Conservation (phyloP, 2,329 filamentous ascomycete species). For the Dactylellina parvicollis region DNA sequence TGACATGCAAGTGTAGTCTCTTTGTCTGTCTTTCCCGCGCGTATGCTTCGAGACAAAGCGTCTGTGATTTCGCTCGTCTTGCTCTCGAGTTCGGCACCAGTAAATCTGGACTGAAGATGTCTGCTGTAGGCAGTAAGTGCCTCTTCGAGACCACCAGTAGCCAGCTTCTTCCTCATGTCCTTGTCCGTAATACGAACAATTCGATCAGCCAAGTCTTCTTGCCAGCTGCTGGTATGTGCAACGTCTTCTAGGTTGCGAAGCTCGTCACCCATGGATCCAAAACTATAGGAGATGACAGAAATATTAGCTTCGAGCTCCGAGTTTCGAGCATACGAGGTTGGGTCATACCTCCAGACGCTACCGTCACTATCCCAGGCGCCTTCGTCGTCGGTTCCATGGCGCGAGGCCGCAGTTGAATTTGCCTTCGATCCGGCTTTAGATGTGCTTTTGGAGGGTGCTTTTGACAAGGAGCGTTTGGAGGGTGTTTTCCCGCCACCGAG, state of each 20-base stretch:
- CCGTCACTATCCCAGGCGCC: slow-evolving; percentile 68
- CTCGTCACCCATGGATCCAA: slow-evolving; percentile 75
- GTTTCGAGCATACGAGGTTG: slow-evolving; percentile 61
- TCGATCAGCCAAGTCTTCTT: slow-evolving; percentile 71
- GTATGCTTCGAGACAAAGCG: slow-evolving; percentile 76
- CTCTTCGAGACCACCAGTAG: slow-evolving; percentile 74
- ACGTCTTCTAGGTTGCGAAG: slow-evolving; percentile 67
- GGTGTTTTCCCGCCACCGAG: slow-evolving; percentile 77
- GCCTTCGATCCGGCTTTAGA: slow-evolving; percentile 70
- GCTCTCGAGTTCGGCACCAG: slow-evolving; percentile 70
- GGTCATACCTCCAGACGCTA: slow-evolving; percentile 67
- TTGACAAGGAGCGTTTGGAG: slow-evolving; percentile 66
- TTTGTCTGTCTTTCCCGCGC: slow-evolving; percentile 72
- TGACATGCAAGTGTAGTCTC: slow-evolving; percentile 77
- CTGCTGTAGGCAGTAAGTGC: slow-evolving; percentile 71
- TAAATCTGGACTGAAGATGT: slow-evolving; percentile 74
- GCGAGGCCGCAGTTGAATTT: slow-evolving; percentile 70
- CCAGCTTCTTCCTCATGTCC: slow-evolving; percentile 75
- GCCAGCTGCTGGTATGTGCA: slow-evolving; percentile 66
- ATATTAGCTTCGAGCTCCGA: slow-evolving; percentile 63
- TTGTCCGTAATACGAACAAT: slow-evolving; percentile 75
- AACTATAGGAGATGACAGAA: slow-evolving; percentile 63
- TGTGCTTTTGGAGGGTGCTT: slow-evolving; percentile 70
- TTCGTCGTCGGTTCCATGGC: slow-evolving; percentile 73
- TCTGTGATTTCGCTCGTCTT: slow-evolving; percentile 71